A percentile compares a stretch with the other conserved stretches of the same genome.
Conservation (phyloP, 2,329 filamentous ascomycete species). For the Verticillium albo-atrum region DNA sequence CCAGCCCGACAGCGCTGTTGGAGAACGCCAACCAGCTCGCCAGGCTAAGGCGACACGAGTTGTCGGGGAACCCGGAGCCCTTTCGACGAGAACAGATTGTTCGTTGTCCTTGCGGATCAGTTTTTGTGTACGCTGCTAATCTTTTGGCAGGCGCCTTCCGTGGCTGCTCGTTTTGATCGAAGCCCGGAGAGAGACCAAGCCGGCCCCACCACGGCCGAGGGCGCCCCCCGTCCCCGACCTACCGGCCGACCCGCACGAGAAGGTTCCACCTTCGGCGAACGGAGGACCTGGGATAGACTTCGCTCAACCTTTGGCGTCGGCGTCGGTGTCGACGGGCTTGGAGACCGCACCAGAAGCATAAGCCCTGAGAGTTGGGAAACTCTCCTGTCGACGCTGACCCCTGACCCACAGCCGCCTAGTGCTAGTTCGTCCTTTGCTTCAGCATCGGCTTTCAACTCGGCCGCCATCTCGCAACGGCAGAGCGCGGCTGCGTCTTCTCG, state of each 20-base stretch:
- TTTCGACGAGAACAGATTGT: background rate
- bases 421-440: slow-evolving; percentile 80
- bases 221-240: background rate
- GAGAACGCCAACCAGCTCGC: background rate
- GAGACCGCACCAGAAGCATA: slow-evolving; percentile 79
- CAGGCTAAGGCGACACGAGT: background rate
- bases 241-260: background rate
- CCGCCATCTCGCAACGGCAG: slow-evolving; percentile 25
- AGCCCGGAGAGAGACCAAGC: slow-evolving; percentile 6
- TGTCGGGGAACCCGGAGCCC: background rate
- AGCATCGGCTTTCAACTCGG: slow-evolving; percentile 46
- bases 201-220: background rate
- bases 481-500: slow-evolving; percentile 38
- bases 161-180: slow-evolving; percentile 13
- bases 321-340: slow-evolving; percentile 66
- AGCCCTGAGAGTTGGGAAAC: slow-evolving; percentile 79
- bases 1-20: background rate
- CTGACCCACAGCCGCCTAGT: slow-evolving; percentile 76
- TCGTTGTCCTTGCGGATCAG: background rate
- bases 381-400: slow-evolving; percentile 73
- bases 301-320: slow-evolving; percentile 39
- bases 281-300: background rate
- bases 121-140: background rate
- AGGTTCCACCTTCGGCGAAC: background rate
- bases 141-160: slow-evolving; percentile 4